phyloP scores from a whole-genome alignment of 2,329 filamentous ascomycete genomes.

The Pestalotiopsis sp. region DNA sequence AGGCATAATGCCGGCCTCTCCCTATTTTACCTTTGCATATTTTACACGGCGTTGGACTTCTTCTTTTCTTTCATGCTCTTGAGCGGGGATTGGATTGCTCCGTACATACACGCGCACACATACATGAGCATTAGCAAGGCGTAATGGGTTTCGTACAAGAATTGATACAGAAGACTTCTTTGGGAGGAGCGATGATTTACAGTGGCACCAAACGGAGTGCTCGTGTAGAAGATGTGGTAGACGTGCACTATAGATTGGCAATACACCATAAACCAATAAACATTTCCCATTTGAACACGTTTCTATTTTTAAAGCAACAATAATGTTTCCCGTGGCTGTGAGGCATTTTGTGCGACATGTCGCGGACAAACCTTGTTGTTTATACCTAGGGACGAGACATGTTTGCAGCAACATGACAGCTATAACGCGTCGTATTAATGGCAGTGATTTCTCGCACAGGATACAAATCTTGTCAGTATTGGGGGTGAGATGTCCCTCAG shows the following conservation, averaged over 20 bases:
- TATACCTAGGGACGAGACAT: too few species aligned
- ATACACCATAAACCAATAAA: neutral
- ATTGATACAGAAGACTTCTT: neutral
- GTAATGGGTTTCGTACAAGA: neutral
- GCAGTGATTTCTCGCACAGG: too few species aligned
- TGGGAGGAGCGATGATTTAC: neutral
- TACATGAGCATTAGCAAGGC: neutral
- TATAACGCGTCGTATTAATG: too few species aligned
- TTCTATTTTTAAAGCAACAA: neutral
- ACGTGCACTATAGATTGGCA: neutral
- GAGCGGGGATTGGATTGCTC: neutral
- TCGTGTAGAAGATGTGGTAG: neutral
- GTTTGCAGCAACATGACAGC: too few species aligned
- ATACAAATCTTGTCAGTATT: too few species aligned
- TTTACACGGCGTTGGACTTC: neutral
- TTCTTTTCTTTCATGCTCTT: neutral
- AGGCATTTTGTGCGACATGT: neutral
- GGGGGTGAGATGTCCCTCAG: too few species aligned
- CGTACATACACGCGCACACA: neutral
- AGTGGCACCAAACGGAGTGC: neutral
- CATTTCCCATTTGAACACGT: neutral
- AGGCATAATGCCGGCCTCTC: conserved; percentile 5
- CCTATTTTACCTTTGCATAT: neutral
- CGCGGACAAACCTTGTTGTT: too few species aligned
- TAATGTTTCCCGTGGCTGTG: neutral